These are phyloP conservation scores for Pseudocercospora fijiensis DNA, from an alignment of 2,329 filamentous ascomycete genomes.

Conservation along the genomic window DNA sequence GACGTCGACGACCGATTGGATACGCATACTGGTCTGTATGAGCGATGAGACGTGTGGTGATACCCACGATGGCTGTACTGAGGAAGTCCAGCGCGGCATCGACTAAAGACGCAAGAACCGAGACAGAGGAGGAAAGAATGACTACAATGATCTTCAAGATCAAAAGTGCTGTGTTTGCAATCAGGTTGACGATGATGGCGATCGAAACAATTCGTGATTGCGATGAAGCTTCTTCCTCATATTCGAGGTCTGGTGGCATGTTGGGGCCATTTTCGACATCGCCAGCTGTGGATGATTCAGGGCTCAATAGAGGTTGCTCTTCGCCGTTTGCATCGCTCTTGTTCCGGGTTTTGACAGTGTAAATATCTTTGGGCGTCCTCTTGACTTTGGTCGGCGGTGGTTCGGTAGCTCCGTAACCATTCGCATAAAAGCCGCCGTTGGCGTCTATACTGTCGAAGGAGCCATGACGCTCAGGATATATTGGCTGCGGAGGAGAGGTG, in stretches of 20 bases:
- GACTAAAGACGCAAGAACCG: slow-evolving; percentile 75
- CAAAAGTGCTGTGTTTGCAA: slow-evolving; percentile 73
- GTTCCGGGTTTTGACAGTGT: slow-evolving; percentile 58
- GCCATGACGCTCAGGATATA: slow-evolving; percentile 27
- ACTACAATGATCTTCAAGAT: slow-evolving; percentile 75
- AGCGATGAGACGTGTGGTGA: slow-evolving; percentile 71
- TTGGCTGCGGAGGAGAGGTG: slow-evolving; percentile 19
- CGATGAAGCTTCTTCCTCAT: slow-evolving; percentile 68
- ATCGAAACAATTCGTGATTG: slow-evolving; percentile 74
- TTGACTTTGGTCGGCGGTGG: slow-evolving; percentile 55
- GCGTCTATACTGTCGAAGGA: slow-evolving; percentile 27
- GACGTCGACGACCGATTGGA: slow-evolving; percentile 71
- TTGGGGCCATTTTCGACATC: slow-evolving; percentile 38
- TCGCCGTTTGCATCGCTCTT: slow-evolving; percentile 55
- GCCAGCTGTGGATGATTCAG: slow-evolving; percentile 1
- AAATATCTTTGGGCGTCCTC: slow-evolving; percentile 81
- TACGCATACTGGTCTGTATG: slow-evolving; percentile 73
- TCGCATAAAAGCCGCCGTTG: slow-evolving; percentile 26
- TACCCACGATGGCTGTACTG: slow-evolving; percentile 77
- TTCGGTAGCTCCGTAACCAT: slow-evolving; percentile 15
- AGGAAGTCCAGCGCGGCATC: slow-evolving; percentile 79
- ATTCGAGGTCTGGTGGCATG: slow-evolving; percentile 67
- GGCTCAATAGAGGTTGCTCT: slow-evolving; percentile 40
- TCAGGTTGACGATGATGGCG: slow-evolving; percentile 82
- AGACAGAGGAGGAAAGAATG: slow-evolving; percentile 74